Evolutionary conservation across 2,329 filamentous ascomycete species (phyloP), one percentile per base, ranked within the genome.

Genomic region (Zopfia rhizophila): DNA sequence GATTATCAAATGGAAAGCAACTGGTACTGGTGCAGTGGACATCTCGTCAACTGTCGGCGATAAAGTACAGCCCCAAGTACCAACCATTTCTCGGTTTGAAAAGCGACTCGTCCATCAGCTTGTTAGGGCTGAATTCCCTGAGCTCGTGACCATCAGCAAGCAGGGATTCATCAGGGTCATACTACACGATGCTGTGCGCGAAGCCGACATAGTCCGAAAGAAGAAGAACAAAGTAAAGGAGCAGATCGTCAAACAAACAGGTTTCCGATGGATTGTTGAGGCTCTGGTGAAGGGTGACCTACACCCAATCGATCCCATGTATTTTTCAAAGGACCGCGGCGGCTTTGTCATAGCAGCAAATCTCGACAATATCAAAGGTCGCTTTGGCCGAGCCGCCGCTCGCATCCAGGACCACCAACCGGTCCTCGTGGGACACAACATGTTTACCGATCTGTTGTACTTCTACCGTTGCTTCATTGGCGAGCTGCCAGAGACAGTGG

Each of bases 21-120:
- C 56, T 37, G 42, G 65, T 57, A 52, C 49, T 14, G 48, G 27
- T 10, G 2, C 51, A 21, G 5, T 72, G 6, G 56, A 66, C 8
- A 63, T 72, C 36, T 65, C 64, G 3, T 62, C 63, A 2, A 55
- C 60, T 14, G 68, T 65, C 8, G 68, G 66, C 3, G 44, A 60
- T 5, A 28, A 51, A 17, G 43, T 51, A 2, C 46, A 49, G 23
- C 57, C 65, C 3, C 8, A 19, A 2, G 25, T 50, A 2, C 50
- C 46, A 13, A 51, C 45, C 13, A 68, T 73, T 11, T 65, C 52
- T 12, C 58, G 78, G 1, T 88, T 82, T 56, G 85, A 89, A 61
- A 83, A 85, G 63, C 77, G 83, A 23, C 74, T 89, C 5, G 78
- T 89, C 1, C 82, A 89, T 60, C 85, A 88, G 56, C 73, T 88